Evolutionary conservation across 805 yeast genomes (phyloP), one percentile per base, ranked within the genome.

Genomic region (Candida boleticola): DNA sequence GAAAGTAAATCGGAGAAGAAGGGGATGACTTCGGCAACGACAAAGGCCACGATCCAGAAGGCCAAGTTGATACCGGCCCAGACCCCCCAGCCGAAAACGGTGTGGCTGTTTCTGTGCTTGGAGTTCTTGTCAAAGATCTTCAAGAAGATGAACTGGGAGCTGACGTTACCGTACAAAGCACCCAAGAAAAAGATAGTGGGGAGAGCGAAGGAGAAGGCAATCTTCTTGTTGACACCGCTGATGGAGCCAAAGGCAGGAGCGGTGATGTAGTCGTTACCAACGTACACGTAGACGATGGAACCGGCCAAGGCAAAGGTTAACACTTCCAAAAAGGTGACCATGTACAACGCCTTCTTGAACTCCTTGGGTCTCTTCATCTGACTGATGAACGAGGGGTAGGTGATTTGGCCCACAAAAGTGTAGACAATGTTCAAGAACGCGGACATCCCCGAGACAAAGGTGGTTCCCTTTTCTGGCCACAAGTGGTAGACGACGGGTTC

Each of bases 1-100:
- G 82, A 70, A 26, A 79, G 62, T 45, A 79, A 58, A 50, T 79
- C 83, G 21, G 77, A 69, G 58, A 79, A 79, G 56, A 79, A 79
- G n/a, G 85, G 85, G 50, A 79, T 78, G 23, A 76, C 83, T 54
- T 79, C 82, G 1, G 83, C 83, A 50, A 79, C 64, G n/a, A 79
- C 58, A 46, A 77, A 80, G 0, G 83, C 82, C 4, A 72, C 22
- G 11, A 71, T 53, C 84, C 84, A 79, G 18, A 74, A 62, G 1
- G 49, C 42, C 9, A 63, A 52, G 44, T 76, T 67, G 37, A 79
- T 51, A 0, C 58, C 68, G 3, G 63, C 51, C 85, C 85, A 79
- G 10, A 67, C 63, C 2, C 52, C 36, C 84, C 85, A 80, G 4
- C 83, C 83, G 20, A 58, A 48, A 19, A 58, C 46, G 1, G 84